A percentile compares a stretch with the other conserved stretches of the same genome.
Evolutionary conservation across 164 flowering plant genomes (phyloP).

Genomic region (Euptelea pleiosperma): DNA sequence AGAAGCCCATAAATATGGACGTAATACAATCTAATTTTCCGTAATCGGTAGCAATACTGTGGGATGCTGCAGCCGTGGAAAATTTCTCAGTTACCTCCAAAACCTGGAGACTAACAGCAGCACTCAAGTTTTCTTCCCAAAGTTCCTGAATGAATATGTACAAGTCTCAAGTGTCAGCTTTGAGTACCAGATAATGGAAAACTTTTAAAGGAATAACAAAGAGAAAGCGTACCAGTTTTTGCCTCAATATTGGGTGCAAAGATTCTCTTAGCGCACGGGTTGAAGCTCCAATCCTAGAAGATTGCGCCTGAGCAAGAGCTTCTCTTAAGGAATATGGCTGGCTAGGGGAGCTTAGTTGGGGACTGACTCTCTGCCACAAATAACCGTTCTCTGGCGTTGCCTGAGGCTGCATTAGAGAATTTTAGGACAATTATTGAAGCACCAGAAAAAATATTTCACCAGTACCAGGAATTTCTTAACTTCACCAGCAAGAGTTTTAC

Average conservation of each 20-base stretch:
- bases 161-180: background rate
- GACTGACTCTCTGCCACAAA: conserved; percentile 91
- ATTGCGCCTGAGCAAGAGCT: conserved; percentile 99
- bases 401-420: conserved; percentile 59
- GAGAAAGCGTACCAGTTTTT: conserved; percentile 63
- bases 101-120: conserved; percentile 92
- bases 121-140: conserved; percentile 98
- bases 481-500: background rate
- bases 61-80: conserved; percentile 70
- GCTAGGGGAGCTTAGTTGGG: conserved; percentile 95
- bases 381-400: conserved; percentile 90
- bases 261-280: conserved; percentile 95
- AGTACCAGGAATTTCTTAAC: background rate
- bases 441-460: conserved; percentile 3
- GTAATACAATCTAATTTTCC: conserved; percentile 95
- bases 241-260: conserved; percentile 91
- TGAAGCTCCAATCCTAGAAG: conserved; percentile 96
- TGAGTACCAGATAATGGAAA: background rate
- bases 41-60: conserved; percentile 86
- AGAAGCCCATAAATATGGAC: conserved; percentile 74
- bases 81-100: conserved; percentile 80
- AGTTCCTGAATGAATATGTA: conserved; percentile 41
- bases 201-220: background rate
- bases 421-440: conserved; percentile 1
- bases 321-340: conserved; percentile 98